Base-by-base conservation (phyloP, 2,329 filamentous ascomycete species). In the Byssochlamys sp. region DNA sequence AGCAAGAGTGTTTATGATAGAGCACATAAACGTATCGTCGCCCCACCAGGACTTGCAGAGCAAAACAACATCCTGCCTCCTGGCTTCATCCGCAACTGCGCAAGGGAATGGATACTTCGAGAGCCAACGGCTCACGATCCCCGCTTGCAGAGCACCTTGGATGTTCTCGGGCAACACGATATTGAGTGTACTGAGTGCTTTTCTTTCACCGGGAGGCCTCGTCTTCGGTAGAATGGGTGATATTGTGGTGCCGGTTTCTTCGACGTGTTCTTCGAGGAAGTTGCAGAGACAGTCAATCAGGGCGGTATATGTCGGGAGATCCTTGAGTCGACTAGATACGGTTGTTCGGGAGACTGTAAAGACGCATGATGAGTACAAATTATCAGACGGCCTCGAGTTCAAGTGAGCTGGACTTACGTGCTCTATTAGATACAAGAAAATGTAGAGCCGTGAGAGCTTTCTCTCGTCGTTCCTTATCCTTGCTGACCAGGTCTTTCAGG, bases 61-160 rank as follows among this genome's bases (percentile, higher is more conserved):
- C 24, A 69, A 65, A 10, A 74, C 68, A 26, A 77, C 70, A 58
- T 76, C 73, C 53, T 69, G 69, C 48, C 69, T 68, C 28, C 71
- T 71, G 25, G 72, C 70, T 55, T 84, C 80, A 56, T 81, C 78
- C 1, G 79, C 73, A 1, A 72, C 73, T 19, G 78, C 74, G 24
- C 87, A 88, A 77, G 88, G 76, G 54, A 79, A 91, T 6, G 84
- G 81, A 69, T 91, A 89, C 64, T 82, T 84, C 33, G 78, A 81
- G n/a, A 91, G 79, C 88, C 88, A 91, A 57, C 82, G 84, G 59
- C 86, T 84, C 45, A 91, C 79, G 60, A 91, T 83, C 5, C 80
- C 80, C 39, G 85, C 84, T 67, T 83, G 73, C 19, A 90, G 72
- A 55, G 80, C 80, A 27, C 79, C 77, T 1, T 80, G 74, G 19